Conservation (phyloP, 2,329 filamentous ascomycete species). For the Xylariaceae sp. region DNA sequence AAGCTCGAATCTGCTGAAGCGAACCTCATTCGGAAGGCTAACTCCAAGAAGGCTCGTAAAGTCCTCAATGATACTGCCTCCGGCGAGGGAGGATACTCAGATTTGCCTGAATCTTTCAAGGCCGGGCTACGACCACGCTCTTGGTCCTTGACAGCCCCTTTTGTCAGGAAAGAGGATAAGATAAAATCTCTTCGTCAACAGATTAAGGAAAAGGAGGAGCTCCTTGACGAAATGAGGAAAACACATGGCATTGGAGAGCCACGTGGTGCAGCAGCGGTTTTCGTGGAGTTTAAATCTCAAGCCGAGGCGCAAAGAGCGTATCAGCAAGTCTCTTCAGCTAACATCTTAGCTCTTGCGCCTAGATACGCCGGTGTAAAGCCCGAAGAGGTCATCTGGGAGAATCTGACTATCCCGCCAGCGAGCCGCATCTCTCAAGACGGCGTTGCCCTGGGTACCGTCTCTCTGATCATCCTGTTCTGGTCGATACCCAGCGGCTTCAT, state of each 20-base stretch:
- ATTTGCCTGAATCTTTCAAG: constrained; percentile 22
- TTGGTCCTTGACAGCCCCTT: constrained; percentile 54
- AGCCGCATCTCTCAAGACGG: constrained; percentile 33
- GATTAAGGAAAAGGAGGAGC: constrained; percentile 39
- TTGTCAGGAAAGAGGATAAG: constrained; percentile 78
- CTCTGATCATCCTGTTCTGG: constrained; percentile 80
- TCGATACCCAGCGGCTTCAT: constrained; percentile 70
- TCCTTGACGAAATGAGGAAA: constrained; percentile 37
- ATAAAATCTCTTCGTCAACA: constrained; percentile 76
- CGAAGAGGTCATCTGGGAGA: constrained; percentile 79
- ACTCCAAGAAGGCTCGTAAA: constrained; percentile 48
- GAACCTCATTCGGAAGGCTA: constrained; percentile 69
- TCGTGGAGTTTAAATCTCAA: constrained; percentile 84
- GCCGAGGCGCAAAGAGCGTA: constrained; percentile 79
- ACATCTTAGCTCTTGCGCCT: constrained; percentile 22
- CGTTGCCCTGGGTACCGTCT: constrained; percentile 62
- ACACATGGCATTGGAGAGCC: constrained; percentile 17
- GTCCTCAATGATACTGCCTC: constrained; percentile 8
- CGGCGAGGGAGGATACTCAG: constrained; percentile 10
- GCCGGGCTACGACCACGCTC: constrained; percentile 40
- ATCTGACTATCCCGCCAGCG: constrained; percentile 48
- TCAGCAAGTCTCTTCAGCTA: constrained; percentile 43
- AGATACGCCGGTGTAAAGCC: constrained; percentile 60
- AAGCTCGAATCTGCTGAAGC: constrained; percentile 81
- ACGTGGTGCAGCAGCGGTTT: constrained; percentile 60